These are phyloP conservation scores for Xylaria sp. DNA, from an alignment of 2,329 filamentous ascomycete species.

Conservation along the genomic window DNA sequence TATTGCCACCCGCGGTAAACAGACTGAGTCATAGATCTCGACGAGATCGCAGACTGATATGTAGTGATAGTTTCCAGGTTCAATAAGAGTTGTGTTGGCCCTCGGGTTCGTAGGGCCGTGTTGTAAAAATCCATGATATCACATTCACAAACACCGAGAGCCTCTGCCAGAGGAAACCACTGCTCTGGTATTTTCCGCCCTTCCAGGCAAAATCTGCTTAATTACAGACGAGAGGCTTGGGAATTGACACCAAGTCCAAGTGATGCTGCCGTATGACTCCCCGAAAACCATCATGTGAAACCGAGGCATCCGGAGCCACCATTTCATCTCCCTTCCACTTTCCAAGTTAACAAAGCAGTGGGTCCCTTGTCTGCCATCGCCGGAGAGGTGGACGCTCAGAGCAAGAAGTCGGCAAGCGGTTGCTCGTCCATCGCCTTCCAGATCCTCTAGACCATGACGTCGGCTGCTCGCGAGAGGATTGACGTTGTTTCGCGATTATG, in stretches of 20 bases:
- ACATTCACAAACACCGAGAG: constrained; percentile 1
- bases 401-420: constrained; percentile 9
- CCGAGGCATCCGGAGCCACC: constrained; percentile 28
- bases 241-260: constrained; percentile 31
- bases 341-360: constrained; percentile 29
- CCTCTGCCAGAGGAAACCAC: constrained; percentile 21
- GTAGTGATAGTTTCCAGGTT: too few species aligned
- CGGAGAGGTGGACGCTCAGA: constrained; percentile 34
- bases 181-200: constrained; percentile 26
- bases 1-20: too few species aligned
- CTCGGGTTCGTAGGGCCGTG: too few species aligned
- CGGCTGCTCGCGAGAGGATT: constrained; percentile 33
- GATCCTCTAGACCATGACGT: constrained; percentile 28
- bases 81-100: too few species aligned
- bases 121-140: too few species aligned
- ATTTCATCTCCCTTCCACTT: constrained; percentile 30
- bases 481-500: constrained; percentile 35
- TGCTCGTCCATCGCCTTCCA: constrained; percentile 34
- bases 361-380: constrained; percentile 28
- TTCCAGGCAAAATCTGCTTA: constrained; percentile 29
- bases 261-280: constrained; percentile 37
- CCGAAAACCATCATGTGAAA: constrained; percentile 31
- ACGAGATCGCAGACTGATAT: too few species aligned
- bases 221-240: constrained; percentile 30
- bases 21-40: too few species aligned